Evolutionary conservation across 192 early-diverging fungal genomes (phyloP), one percentile per base, ranked within the genome.

Genomic region (Rhizophagus sp.): DNA sequence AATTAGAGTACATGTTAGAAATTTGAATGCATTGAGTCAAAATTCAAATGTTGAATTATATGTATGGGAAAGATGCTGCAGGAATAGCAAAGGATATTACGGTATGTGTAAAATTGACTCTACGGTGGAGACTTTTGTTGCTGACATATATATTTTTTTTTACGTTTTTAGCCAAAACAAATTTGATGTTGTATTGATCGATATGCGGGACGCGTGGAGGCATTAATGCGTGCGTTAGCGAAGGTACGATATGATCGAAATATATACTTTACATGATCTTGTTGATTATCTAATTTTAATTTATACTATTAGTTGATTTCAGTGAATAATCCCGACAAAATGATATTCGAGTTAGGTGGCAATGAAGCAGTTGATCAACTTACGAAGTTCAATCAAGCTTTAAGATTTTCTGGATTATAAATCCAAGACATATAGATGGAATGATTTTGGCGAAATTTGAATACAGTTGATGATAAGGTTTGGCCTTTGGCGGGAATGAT

Each of bases 361-460:
- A 34, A 34, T 34, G 34, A 34, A 34, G 34, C 34, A 2, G 4
- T 34, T 34, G 34, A 34, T 34, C 34, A 34, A 34, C 34, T 34
- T 34, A 34, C 4, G 34, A 34, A 34, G 87, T 34, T 34, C 0
- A 34, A 34, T 34, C 34, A 3, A 71, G 94, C 96, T 7, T 84
- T 98, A 57, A 91, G 93, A 80, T 98, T 96, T 83, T 94, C 94
- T 8, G 92, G 92, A 8, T 70, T 91, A 69, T 87, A 13, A 89
- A 92, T 63, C 94, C 97, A 25, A 88, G 96, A 61, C 94, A 96
- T 80, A 97, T 98, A 79, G 96, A 98, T 82, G 97, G 95, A 62
- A 97, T 98, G 81, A 95, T 98, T 80, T 81, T 98, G 75, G 95
- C 95, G 68, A 98, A 98, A 86, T 96, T 98, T 86, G 97, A n/a